Evolutionary conservation across 495 filamentous ascomycete genomes (phyloP).

Genomic region (Haplographium delicatum): DNA sequence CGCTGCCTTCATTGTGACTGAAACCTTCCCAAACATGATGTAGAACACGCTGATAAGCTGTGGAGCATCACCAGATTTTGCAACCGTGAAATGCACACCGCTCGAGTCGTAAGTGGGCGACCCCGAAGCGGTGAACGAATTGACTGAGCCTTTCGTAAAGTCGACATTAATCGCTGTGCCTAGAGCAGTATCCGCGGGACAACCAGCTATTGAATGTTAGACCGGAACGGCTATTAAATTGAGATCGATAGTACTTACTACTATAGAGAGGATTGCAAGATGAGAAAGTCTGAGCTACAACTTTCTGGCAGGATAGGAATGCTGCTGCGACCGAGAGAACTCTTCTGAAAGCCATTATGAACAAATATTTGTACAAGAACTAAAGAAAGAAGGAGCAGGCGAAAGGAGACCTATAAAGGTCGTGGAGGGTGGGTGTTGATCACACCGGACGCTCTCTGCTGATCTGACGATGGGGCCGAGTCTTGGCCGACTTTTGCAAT

Average conservation of each 20-base stretch:
- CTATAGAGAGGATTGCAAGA: conserved; percentile 65
- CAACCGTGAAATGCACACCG: conserved; percentile 80
- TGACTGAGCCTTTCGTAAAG: conserved; percentile 67
- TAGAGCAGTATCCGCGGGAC: conserved; percentile 75
- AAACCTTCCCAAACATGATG: conserved; percentile 62
- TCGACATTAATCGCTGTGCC: conserved; percentile 73
- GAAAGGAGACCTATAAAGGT: not conserved
- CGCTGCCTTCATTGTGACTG: conserved; percentile 55
- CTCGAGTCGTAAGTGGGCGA: conserved; percentile 62
- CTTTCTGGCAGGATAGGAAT: conserved; percentile 16
- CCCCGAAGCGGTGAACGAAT: conserved; percentile 64
- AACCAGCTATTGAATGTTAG: conserved; percentile 34
- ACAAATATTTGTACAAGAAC: conserved; percentile 10
- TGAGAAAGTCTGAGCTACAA: conserved; percentile 62
- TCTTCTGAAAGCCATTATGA: conserved; percentile 19
- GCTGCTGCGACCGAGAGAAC: conserved; percentile 12
- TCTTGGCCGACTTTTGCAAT: not conserved
- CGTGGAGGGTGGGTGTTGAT: not conserved
- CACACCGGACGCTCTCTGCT: conserved; percentile 6
- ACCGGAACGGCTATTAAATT: no score
- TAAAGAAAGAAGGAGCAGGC: conserved; percentile 3
- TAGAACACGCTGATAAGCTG: conserved; percentile 70
- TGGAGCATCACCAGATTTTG: conserved; percentile 76
- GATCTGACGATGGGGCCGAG: not conserved
- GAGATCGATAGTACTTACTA: conserved; percentile 52